A percentile compares a stretch with the other conserved stretches of the same genome.
Evolutionary conservation across 2,329 filamentous ascomycete species (phyloP).

Genomic region (Elsinoe australis): DNA sequence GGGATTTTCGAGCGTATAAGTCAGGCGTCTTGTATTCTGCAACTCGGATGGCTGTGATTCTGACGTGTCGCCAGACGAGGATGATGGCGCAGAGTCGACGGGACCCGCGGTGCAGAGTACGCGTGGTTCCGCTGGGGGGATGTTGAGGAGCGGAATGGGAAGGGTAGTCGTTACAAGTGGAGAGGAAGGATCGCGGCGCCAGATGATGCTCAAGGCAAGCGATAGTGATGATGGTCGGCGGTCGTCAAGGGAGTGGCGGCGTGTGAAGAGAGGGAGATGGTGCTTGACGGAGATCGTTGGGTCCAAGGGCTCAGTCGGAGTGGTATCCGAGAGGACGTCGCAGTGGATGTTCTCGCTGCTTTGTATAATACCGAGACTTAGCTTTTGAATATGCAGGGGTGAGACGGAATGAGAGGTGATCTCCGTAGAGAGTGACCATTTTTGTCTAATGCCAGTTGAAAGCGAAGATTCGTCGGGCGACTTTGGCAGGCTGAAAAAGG

Average conservation of each 20-base stretch:
- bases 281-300: slow-evolving; percentile 46
- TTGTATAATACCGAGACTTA: slow-evolving; percentile 55
- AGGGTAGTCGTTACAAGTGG: slow-evolving; percentile 54
- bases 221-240: slow-evolving; percentile 67
- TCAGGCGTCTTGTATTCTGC: slow-evolving; percentile 25
- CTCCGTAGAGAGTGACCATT: slow-evolving; percentile 68
- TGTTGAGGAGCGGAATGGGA: slow-evolving; percentile 68
- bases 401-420: slow-evolving; percentile 69
- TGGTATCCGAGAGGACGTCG: slow-evolving; percentile 24
- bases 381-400: slow-evolving; percentile 52
- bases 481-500: slow-evolving; percentile 59
- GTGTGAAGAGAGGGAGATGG: slow-evolving; percentile 64
- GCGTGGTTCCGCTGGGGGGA: slow-evolving; percentile 77
- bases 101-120: slow-evolving; percentile 53
- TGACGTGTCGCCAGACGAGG: background rate
- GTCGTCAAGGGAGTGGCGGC: slow-evolving; percentile 75
- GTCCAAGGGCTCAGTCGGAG: background rate
- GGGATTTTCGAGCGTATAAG: slow-evolving; percentile 79
- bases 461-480: slow-evolving; percentile 26
- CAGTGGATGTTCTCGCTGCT: slow-evolving; percentile 58
- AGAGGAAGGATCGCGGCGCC: slow-evolving; percentile 53
- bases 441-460: slow-evolving; percentile 63
- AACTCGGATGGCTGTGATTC: background rate
- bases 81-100: slow-evolving; percentile 20
- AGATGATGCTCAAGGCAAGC: slow-evolving; percentile 65